Evolutionary conservation across 2,329 filamentous ascomycete species (phyloP), one percentile per base, ranked within the genome.

Genomic region (Dryadomyces quercivorus): DNA sequence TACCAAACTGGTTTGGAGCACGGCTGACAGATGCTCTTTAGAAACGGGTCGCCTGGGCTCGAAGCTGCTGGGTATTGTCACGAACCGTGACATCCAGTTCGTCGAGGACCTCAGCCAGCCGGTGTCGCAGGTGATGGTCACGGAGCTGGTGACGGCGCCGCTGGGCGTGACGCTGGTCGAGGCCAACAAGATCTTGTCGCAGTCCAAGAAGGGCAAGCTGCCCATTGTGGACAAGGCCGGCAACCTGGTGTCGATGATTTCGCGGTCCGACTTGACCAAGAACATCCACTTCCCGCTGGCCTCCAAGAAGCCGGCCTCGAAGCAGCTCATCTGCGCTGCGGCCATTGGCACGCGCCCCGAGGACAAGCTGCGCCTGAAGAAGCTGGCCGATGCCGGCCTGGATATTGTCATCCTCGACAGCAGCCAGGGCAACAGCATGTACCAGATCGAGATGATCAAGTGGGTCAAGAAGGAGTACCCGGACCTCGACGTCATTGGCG

Each of bases 201-300:
- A 87, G 74, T 97, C 92, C 58, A 96, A 95, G 82, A 98, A 98
- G 80, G 93, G 93, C 73, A 96, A 96, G 77, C 82, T 96, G 57
- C 91, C 91, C 58, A 95, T 95, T 58, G 84, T 95, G 51, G 91
- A 96, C 71, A 76, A 82, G 65, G 73, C 84, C 52, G 85, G 84
- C 67, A 94, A 95, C 74, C 80, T 95, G 50, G 82, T 95, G 59
- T 95, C 93, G 61, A 86, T 95, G 76, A 85, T 96, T 68, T 91
- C 88, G 59, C 84, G 93, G 64, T 95, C 91, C 64, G 93, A 98
- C 73, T 75, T 98, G 73, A 96, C 91, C 77, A 98, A 98, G 81
- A 98, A 98, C 76, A 81, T 95, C 59, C 85, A 97, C 75, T 98
- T 94, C 74, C 93, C 93, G 40, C 80, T 96, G 58, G 91, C 93